Base-by-base conservation (phyloP, 495 filamentous ascomycete genomes). In the Rostrohypoxylon terebratum region DNA sequence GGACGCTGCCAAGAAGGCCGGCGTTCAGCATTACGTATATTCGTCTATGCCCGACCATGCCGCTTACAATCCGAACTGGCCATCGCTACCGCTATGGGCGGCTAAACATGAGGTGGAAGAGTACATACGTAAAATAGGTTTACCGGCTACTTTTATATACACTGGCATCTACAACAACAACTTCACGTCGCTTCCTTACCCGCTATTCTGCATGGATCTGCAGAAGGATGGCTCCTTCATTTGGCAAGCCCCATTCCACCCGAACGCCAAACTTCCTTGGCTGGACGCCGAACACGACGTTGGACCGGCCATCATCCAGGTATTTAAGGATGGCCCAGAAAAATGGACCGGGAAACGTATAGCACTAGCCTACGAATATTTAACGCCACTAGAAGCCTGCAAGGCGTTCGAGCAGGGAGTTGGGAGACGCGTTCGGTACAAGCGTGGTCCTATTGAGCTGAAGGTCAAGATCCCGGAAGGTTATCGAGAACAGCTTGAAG, bases 121-220 rank as follows among this genome's bases (percentile, higher is more conserved):
- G 60, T 97, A 97, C 77, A 86, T 97, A 50, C 90, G 92, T 28
- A 89, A 93, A 77, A 87, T 96, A 50, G 92, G 89, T 2, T 82
- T 98, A 7, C 93, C 94, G 0, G 88, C 94, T 1, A 98, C 95
- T 7, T 98, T 97, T 71, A 89, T 98, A 69, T 98, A 98, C 78
- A 92, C 94, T 31, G 96, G 96, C 44, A 97, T 97, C 72, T 99
- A 98, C 84, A 97, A 98, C 82, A 98, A 99, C 80, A 99, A 99
- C 79, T 99, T 99, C 82, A 98, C 94, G 9, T 94, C 91, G 65
- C 85, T 98, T 25, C 92, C 90, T 0, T 98, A 97, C 78, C 96
- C 96, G 1, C 85, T 99, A 7, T 97, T 97, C 81, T 93, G 93
- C 79, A 97, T 97, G 92, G 93, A 96, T 75, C 81, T 96, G 25